Evolutionary conservation across 2,329 filamentous ascomycete genomes (phyloP).

Genomic region (Trichophyton rubrum): DNA sequence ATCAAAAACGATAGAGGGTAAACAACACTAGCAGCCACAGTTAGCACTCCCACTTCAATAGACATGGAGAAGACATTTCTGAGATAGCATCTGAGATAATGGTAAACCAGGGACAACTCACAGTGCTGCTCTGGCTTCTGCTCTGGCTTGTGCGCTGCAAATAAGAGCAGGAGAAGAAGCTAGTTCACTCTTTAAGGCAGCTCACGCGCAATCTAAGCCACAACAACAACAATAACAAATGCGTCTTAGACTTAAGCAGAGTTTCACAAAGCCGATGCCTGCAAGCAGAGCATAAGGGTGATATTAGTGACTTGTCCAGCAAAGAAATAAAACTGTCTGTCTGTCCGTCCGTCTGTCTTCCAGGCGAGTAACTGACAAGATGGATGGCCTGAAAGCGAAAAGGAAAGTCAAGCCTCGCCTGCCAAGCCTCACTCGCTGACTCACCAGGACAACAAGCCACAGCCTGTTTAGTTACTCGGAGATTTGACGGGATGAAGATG

Average conservation of each 20-base stretch:
- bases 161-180: neutral
- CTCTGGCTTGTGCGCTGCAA: neutral
- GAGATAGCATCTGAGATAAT: neutral
- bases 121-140: neutral
- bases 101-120: neutral
- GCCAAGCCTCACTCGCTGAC: neutral
- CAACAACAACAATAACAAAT: neutral
- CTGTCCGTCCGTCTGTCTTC: too few species aligned
- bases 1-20: neutral
- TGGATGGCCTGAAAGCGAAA: constrained; percentile 1
- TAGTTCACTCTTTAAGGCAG: neutral
- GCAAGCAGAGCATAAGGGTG: neutral
- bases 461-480: neutral
- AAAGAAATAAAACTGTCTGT: neutral
- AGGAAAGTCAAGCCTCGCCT: neutral
- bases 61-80: neutral
- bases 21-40: neutral
- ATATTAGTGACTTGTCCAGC: neutral
- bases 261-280: neutral
- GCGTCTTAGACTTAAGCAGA: neutral
- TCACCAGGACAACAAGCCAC: neutral
- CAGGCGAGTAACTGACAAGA: neutral
- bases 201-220: neutral
- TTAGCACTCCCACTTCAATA: neutral
- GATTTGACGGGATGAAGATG: neutral